phyloP scores from a whole-genome alignment of 495 filamentous ascomycete species.

The Aspergillus hancockii region DNA sequence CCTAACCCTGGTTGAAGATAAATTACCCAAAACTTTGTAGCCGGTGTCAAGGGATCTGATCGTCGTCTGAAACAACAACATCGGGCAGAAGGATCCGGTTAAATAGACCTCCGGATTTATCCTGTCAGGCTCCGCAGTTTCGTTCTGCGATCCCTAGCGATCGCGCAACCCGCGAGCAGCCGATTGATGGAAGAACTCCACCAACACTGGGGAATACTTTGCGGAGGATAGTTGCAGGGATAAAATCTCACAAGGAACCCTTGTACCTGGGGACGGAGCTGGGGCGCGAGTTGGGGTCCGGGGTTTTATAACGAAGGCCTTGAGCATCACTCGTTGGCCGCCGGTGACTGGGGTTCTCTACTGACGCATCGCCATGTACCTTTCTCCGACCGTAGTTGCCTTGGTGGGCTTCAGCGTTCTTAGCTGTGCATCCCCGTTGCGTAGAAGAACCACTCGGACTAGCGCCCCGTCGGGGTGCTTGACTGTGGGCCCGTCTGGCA shows the following conservation, averaged over 20 bases:
- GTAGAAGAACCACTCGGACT: not conserved
- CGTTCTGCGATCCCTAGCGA: too few species aligned
- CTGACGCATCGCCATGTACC: not conserved
- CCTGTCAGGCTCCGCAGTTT: not conserved
- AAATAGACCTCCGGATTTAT: not conserved
- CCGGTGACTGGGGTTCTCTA: too few species aligned
- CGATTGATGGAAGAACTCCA: not conserved
- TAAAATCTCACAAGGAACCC: too few species aligned
- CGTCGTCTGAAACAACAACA: not conserved
- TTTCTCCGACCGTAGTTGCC: not conserved
- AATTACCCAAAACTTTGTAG: not conserved
- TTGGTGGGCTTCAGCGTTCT: not conserved
- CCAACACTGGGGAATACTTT: too few species aligned
- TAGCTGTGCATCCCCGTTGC: not conserved
- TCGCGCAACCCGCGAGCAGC: too few species aligned
- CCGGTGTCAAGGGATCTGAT: not conserved
- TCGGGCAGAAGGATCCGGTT: not conserved
- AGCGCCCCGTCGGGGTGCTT: slow-evolving; percentile 24
- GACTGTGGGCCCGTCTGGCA: slow-evolving; percentile 26
- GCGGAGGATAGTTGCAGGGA: too few species aligned
- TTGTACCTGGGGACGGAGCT: too few species aligned
- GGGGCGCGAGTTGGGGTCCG: too few species aligned
- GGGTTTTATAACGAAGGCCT: too few species aligned
- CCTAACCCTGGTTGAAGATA: not conserved
- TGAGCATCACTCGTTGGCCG: too few species aligned